These are phyloP conservation scores for Starmerella cellae DNA, from an alignment of 805 yeast genomes.

Conservation along the genomic window DNA sequence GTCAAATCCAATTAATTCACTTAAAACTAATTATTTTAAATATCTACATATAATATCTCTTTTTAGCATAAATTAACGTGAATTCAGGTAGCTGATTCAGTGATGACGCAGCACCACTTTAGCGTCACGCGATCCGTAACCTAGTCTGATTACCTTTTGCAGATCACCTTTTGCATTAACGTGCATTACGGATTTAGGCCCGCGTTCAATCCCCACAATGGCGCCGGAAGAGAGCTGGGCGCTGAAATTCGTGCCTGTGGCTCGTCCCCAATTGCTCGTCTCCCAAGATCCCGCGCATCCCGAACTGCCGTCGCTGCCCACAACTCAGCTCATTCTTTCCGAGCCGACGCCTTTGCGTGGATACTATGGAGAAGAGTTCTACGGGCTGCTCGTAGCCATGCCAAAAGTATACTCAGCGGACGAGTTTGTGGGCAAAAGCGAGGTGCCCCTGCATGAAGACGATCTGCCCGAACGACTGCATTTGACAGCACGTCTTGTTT, in stretches of 20 bases:
- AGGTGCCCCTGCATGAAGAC: background rate
- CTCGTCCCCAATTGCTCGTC: slow-evolving; percentile 23
- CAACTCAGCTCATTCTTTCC: slow-evolving; percentile 20
- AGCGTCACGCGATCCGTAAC: too few relatives aligned
- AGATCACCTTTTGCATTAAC: too few relatives aligned
- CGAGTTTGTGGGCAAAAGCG: background rate
- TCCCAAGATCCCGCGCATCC: slow-evolving; percentile 16
- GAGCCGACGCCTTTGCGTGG: slow-evolving; percentile 20
- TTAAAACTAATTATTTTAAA: too few relatives aligned
- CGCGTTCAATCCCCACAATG: background rate
- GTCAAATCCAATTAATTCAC: too few relatives aligned
- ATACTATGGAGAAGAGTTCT: slow-evolving; percentile 24
- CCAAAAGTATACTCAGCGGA: background rate
- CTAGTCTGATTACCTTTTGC: too few relatives aligned
- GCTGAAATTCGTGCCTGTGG: slow-evolving; percentile 24
- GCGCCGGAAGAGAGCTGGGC: background rate
- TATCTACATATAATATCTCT: too few relatives aligned
- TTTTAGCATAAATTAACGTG: too few relatives aligned
- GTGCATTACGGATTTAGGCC: too few relatives aligned
- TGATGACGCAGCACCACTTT: too few relatives aligned
- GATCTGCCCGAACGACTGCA: background rate
- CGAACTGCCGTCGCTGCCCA: slow-evolving; percentile 15
- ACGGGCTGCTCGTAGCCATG: background rate
- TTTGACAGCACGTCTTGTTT: background rate
- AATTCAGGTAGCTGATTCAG: too few relatives aligned